A percentile compares a stretch with the other conserved stretches of the same genome.
Conservation (phyloP, 2,329 filamentous ascomycete species). For the Aspergillus novofumigatus region DNA sequence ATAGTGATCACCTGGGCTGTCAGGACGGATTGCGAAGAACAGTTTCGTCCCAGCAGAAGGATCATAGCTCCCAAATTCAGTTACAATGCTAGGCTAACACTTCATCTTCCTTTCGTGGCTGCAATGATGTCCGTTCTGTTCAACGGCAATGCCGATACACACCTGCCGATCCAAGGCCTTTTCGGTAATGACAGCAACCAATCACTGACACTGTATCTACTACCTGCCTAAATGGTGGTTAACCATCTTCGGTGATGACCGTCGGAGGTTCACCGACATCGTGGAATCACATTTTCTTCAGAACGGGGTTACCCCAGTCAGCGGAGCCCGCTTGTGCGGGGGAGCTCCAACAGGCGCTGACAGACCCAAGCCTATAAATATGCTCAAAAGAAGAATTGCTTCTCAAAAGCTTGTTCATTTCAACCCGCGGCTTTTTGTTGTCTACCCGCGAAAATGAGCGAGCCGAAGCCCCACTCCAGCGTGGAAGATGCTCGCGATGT, state of each 20-base stretch:
- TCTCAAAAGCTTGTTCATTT: neutral
- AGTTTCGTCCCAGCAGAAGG: too few species aligned
- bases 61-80: neutral
- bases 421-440: neutral
- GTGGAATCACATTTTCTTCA: neutral
- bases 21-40: too few species aligned
- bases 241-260: neutral
- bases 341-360: neutral
- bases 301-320: neutral
- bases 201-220: neutral
- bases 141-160: neutral
- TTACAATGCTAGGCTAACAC: neutral
- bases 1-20: too few species aligned
- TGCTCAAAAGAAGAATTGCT: neutral
- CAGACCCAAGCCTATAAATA: neutral
- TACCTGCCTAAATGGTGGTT: neutral
- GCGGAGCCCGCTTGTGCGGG: neutral
- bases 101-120: neutral
- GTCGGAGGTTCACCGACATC: neutral
- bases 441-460: slow-evolving; percentile 12
- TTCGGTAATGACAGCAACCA: neutral
- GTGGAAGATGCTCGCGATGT: slow-evolving; percentile 15
- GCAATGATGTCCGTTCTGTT: too few species aligned
- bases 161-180: neutral
- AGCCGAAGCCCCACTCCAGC: slow-evolving; percentile 12